A percentile compares a stretch with the other conserved stretches of the same genome.
These are phyloP conservation scores for Periconia macrospinosa DNA, from an alignment of 2,329 filamentous ascomycete species.

Conservation along the genomic window DNA sequence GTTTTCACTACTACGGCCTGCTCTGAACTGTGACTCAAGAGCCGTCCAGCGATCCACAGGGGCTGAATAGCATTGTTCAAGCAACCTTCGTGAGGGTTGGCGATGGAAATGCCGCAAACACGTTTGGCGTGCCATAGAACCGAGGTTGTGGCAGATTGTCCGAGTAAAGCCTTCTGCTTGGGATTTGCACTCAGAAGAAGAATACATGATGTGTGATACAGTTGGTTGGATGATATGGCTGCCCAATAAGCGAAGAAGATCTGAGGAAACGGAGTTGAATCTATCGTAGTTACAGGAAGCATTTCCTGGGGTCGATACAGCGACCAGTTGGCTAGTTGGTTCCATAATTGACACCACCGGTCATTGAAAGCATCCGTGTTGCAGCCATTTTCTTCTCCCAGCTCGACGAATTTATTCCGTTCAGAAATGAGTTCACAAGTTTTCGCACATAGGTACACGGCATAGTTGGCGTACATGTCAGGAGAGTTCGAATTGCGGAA, in stretches of 20 bases:
- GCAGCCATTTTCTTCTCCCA: constrained; percentile 52
- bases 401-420: constrained; percentile 53
- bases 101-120: constrained; percentile 59
- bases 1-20: constrained; percentile 45
- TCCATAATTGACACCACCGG: constrained; percentile 55
- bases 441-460: constrained; percentile 53
- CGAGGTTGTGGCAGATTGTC: constrained; percentile 42
- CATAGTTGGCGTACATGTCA: constrained; percentile 55
- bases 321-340: constrained; percentile 54
- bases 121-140: constrained; percentile 59
- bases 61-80: constrained; percentile 62
- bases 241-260: constrained; percentile 58
- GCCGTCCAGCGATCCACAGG: constrained; percentile 58
- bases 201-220: constrained; percentile 60
- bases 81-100: constrained; percentile 59
- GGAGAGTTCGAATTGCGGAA: constrained; percentile 43
- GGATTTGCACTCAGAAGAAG: constrained; percentile 54
- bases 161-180: constrained; percentile 24
- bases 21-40: constrained; percentile 55
- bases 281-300: constrained; percentile 49
- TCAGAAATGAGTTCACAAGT: constrained; percentile 54
- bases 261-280: constrained; percentile 52
- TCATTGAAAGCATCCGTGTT: constrained; percentile 44
- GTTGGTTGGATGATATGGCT: constrained; percentile 60
- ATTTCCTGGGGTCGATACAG: constrained; percentile 52